phyloP scores from a whole-genome alignment of 129 eudicot genomes.

The Flaveria trinervia region DNA sequence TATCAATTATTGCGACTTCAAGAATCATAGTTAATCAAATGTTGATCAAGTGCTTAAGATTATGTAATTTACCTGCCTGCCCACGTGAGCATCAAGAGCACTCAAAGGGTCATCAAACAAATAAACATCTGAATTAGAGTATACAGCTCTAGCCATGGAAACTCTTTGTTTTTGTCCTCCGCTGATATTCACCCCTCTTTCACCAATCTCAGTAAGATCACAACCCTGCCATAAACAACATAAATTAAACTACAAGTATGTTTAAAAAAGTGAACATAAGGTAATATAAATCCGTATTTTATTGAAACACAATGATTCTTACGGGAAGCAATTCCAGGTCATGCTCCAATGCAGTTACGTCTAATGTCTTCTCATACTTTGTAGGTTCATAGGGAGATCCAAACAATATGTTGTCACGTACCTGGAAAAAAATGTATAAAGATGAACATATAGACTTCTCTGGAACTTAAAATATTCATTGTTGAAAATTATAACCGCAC shows the following conservation, averaged over 20 bases:
- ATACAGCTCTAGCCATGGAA: slow-evolving; percentile 97
- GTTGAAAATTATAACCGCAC: background rate
- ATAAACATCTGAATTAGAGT: slow-evolving; percentile 83
- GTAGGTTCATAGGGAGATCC: slow-evolving; percentile 70
- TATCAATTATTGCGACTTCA: background rate
- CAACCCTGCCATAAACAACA: slow-evolving; percentile 59
- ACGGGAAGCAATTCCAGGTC: slow-evolving; percentile 92
- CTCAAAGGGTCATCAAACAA: slow-evolving; percentile 97
- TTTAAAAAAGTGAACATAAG: background rate
- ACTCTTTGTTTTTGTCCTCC: slow-evolving; percentile 99
- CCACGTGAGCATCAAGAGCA: slow-evolving; percentile 97
- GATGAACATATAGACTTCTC: background rate
- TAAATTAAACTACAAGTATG: background rate
- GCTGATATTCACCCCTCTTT: slow-evolving; percentile 97
- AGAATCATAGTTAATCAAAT: slow-evolving; percentile 8
- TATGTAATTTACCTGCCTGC: slow-evolving; percentile 60
- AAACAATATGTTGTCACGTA: slow-evolving; percentile 89
- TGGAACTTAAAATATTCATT: slow-evolving; percentile 15
- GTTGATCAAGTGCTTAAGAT: slow-evolving; percentile 7
- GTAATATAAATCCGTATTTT: background rate
- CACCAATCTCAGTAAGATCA: slow-evolving; percentile 98
- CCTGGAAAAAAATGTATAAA: slow-evolving; percentile 46
- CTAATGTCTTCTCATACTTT: slow-evolving; percentile 69
- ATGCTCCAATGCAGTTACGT: slow-evolving; percentile 75
- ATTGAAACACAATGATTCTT: slow-evolving; percentile 27